These are phyloP conservation scores for Rhodotorula taiwanensis DNA, from an alignment of 768 basidiomycete species.

Conservation along the genomic window DNA sequence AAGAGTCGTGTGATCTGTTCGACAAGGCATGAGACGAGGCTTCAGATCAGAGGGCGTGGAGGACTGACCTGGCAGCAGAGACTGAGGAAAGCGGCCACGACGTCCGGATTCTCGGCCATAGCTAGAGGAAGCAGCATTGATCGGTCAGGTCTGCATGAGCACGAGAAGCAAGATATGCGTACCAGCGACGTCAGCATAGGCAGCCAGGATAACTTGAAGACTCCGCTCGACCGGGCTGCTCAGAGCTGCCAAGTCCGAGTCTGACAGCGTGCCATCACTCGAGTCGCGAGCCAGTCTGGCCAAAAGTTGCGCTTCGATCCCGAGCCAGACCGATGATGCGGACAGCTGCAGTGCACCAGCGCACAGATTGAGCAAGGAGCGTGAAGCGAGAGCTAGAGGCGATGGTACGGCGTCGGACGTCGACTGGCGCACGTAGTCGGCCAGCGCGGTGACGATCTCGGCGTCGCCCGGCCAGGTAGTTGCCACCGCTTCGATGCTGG, in stretches of 20 bases:
- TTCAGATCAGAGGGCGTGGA: neutral
- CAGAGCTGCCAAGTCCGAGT: conserved; percentile 8
- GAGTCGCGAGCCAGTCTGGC: conserved; percentile 40
- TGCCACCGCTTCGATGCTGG: conserved; percentile 40
- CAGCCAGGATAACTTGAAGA: conserved; percentile 11
- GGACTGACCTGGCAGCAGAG: conserved; percentile 45
- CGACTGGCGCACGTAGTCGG: conserved; percentile 44
- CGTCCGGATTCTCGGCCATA: conserved; percentile 45
- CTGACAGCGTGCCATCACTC: conserved; percentile 9
- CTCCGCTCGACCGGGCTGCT: conserved; percentile 19
- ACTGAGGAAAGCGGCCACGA: conserved; percentile 46
- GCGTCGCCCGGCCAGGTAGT: conserved; percentile 43
- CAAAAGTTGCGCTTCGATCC: conserved; percentile 42
- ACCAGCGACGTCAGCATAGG: conserved; percentile 1
- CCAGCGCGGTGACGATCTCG: conserved; percentile 44
- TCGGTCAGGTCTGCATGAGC: too few relatives aligned
- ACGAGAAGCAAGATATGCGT: too few relatives aligned
- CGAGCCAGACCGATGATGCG: conserved; percentile 39
- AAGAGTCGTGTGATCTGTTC: conserved; percentile 31
- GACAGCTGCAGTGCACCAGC: conserved; percentile 38
- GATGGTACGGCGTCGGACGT: conserved; percentile 44
- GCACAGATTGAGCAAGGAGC: conserved; percentile 46
- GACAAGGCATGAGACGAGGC: neutral
- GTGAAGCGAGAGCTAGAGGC: conserved; percentile 46
- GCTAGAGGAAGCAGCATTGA: too few relatives aligned